A percentile compares a stretch with the other conserved stretches of the same genome.
These are phyloP conservation scores for Parmelia sp. DNA, from an alignment of 495 filamentous ascomycete genomes.

Conservation along the genomic window DNA sequence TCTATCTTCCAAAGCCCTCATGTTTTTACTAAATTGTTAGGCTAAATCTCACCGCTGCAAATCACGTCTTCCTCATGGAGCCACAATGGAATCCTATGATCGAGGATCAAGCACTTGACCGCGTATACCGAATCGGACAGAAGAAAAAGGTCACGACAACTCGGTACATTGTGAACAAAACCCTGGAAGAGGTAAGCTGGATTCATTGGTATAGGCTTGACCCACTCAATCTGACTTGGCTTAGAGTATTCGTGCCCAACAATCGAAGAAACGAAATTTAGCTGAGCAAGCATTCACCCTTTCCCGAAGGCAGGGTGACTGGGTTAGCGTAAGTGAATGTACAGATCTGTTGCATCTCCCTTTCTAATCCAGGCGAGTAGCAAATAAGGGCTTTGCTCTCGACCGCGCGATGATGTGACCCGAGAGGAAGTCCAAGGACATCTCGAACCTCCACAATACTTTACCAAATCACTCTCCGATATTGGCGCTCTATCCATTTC, in stretches of 20 bases:
- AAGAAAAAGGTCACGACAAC: conserved; percentile 26
- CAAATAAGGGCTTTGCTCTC: conserved; percentile 10
- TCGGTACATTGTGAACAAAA: conserved; percentile 29
- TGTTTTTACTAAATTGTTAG: too few species aligned
- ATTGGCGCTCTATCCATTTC: too few species aligned
- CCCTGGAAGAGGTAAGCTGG: conserved; percentile 31
- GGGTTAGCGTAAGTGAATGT: conserved; percentile 14
- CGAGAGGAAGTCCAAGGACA: neutral
- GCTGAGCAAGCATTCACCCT: conserved; percentile 17
- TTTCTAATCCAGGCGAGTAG: neutral
- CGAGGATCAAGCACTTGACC: conserved; percentile 31
- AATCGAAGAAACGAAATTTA: conserved; percentile 15
- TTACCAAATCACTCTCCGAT: too few species aligned
- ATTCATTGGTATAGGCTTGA: neutral
- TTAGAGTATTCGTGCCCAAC: conserved; percentile 15
- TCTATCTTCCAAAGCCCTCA: too few species aligned
- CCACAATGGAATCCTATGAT: conserved; percentile 32
- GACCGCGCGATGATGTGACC: conserved; percentile 1
- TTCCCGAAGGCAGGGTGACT: conserved; percentile 6
- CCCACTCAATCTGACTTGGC: neutral
- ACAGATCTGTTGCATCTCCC: neutral
- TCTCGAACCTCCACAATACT: neutral
- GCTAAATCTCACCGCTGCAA: conserved; percentile 25
- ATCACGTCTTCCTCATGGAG: conserved; percentile 38
- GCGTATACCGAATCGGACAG: conserved; percentile 32